phyloP scores from a whole-genome alignment of 108 stramenopile species.

The Pinguiococcus pyrenoidosus region DNA sequence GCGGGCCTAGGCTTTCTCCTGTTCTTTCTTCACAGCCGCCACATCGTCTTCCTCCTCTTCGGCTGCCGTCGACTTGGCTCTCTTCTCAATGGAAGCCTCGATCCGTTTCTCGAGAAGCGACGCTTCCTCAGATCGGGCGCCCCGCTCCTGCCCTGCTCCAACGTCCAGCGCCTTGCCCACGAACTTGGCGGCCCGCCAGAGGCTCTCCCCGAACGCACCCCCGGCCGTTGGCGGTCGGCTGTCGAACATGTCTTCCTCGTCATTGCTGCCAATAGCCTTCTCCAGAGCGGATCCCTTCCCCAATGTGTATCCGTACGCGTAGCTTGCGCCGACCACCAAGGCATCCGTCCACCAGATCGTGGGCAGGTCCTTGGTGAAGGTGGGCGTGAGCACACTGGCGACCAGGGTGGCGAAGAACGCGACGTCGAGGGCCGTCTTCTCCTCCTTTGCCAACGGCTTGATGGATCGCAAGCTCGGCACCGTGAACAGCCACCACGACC shows the following conservation, averaged over 20 bases:
- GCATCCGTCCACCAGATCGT: slow-evolving; percentile 50
- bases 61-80: too few species aligned
- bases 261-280: too few species aligned
- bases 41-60: too few species aligned
- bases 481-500: slow-evolving; percentile 96
- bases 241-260: slow-evolving; percentile 1
- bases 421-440: slow-evolving; percentile 84
- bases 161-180: not conserved
- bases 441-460: slow-evolving; percentile 55
- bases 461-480: slow-evolving; percentile 74
- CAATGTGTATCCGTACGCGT: not conserved
- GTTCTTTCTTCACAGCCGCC: too few species aligned
- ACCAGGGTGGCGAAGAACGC: slow-evolving; percentile 83
- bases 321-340: not conserved
- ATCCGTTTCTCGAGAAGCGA: not conserved
- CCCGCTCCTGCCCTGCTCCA: slow-evolving; percentile 4
- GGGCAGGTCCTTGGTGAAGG: slow-evolving; percentile 71
- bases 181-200: not conserved
- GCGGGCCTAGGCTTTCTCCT: too few species aligned
- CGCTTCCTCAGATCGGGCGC: not conserved
- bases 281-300: not conserved
- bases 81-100: not conserved
- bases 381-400: slow-evolving; percentile 64
- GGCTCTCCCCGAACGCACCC: not conserved
- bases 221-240: not conserved